These are phyloP conservation scores for Meripilus lineatus DNA, from an alignment of 1,284 basidiomycete genomes.

Conservation along the genomic window DNA sequence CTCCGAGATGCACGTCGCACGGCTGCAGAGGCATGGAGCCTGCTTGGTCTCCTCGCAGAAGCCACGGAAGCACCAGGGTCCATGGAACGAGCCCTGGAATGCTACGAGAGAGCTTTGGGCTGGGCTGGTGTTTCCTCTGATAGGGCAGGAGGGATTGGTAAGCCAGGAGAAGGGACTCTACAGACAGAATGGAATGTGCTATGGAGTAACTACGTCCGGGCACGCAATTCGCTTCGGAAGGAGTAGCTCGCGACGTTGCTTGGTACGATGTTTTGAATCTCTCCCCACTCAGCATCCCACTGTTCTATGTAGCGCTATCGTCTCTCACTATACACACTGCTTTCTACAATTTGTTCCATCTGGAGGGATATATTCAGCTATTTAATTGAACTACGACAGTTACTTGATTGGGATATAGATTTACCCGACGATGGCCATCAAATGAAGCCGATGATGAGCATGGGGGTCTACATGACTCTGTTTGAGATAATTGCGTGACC, in stretches of 20 bases:
- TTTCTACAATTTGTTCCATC: too few species aligned
- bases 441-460: not conserved
- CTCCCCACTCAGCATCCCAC: too few species aligned
- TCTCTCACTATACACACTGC: too few species aligned
- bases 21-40: constrained; percentile 64
- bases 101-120: constrained; percentile 56
- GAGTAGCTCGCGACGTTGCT: too few species aligned
- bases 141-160: constrained; percentile 29
- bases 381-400: too few species aligned
- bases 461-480: too few species aligned
- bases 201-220: constrained; percentile 46
- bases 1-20: constrained; percentile 67
- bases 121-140: constrained; percentile 52
- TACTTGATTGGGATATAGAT: too few species aligned
- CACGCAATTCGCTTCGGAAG: constrained; percentile 24
- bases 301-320: too few species aligned
- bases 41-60: constrained; percentile 47
- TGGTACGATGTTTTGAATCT: too few species aligned
- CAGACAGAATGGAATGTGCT: constrained; percentile 53
- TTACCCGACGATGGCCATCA: too few species aligned
- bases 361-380: too few species aligned
- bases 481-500: too few species aligned
- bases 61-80: constrained; percentile 28
- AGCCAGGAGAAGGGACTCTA: constrained; percentile 45
- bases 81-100: constrained; percentile 41